Conservation (phyloP, 164 flowering plant species). For the Vitis rupestris region DNA sequence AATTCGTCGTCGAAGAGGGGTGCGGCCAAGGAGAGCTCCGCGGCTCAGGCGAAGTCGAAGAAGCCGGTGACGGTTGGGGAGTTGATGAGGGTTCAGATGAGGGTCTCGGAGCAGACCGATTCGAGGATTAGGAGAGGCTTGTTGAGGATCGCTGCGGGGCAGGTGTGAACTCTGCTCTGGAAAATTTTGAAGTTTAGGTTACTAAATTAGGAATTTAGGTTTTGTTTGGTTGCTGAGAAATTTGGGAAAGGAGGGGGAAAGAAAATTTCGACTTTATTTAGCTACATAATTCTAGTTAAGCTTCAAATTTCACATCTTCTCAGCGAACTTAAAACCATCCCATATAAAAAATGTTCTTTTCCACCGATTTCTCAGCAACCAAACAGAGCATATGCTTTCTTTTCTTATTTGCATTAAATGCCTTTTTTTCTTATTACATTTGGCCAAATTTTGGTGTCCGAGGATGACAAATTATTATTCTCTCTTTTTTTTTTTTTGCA, state of each 20-base stretch:
- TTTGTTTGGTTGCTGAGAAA: conserved; percentile 13
- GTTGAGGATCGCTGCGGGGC: conserved; percentile 76
- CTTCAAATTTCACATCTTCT: not conserved
- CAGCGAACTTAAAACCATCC: no score
- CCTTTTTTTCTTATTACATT: no score
- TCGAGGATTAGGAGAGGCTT: conserved; percentile 69
- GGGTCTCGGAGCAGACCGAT: conserved; percentile 79
- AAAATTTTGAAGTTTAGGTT: not conserved
- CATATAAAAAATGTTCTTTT: no score
- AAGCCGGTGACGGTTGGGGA: conserved; percentile 63
- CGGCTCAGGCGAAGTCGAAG: conserved; percentile 28
- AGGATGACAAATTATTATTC: no score
- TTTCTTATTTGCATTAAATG: no score
- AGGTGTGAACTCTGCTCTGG: conserved; percentile 36
- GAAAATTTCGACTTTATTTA: not conserved
- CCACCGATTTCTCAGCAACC: no score
- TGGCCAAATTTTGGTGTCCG: no score
- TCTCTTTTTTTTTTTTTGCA: no score
- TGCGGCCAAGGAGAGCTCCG: conserved; percentile 9
- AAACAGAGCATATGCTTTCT: no score
- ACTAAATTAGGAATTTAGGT: not conserved
- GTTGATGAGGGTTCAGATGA: conserved; percentile 80
- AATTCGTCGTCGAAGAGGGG: conserved; percentile 24
- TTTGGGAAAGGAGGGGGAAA: not conserved
- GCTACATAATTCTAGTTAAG: conserved; percentile 8